These are phyloP conservation scores for Raphanus sativus DNA, from an alignment of 345 rosid species.

Conservation along the genomic window DNA sequence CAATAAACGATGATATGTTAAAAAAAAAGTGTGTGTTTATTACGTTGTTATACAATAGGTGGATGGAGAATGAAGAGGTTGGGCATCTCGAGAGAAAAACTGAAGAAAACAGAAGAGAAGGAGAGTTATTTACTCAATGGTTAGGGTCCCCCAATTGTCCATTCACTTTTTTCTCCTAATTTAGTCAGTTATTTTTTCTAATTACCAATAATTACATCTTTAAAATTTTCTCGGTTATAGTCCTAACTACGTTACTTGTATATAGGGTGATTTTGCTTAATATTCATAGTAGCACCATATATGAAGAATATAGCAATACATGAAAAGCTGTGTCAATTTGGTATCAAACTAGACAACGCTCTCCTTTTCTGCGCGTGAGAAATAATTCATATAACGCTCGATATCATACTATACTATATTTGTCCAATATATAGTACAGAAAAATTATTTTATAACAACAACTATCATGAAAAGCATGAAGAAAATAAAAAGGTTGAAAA, in stretches of 20 bases:
- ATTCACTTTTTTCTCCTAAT: not conserved
- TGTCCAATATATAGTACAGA: too few relatives aligned
- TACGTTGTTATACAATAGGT: not conserved
- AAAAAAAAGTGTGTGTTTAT: not conserved
- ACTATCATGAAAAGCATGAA: too few relatives aligned
- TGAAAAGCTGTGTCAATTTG: too few relatives aligned
- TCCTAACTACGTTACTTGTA: not conserved
- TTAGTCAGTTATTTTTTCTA: not conserved
- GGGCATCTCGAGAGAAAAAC: not conserved
- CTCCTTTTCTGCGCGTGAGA: too few relatives aligned
- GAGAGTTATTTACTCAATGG: slow-evolving; percentile 27
- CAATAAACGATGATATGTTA: not conserved
- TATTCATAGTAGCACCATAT: too few relatives aligned
- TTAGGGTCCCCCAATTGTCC: slow-evolving; percentile 18
- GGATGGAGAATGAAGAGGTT: not conserved
- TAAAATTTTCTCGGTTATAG: not conserved
- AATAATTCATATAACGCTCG: too few relatives aligned
- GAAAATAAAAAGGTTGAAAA: too few relatives aligned
- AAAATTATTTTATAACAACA: too few relatives aligned
- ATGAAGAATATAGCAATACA: too few relatives aligned
- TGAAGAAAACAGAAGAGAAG: slow-evolving; percentile 12
- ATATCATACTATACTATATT: too few relatives aligned
- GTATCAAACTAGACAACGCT: too few relatives aligned
- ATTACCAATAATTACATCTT: not conserved
- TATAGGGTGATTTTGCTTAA: too few relatives aligned